Evolutionary conservation across 208 protist genomes (phyloP), one percentile per base, ranked within the genome.

Genomic region (Trypanosoma avium): DNA sequence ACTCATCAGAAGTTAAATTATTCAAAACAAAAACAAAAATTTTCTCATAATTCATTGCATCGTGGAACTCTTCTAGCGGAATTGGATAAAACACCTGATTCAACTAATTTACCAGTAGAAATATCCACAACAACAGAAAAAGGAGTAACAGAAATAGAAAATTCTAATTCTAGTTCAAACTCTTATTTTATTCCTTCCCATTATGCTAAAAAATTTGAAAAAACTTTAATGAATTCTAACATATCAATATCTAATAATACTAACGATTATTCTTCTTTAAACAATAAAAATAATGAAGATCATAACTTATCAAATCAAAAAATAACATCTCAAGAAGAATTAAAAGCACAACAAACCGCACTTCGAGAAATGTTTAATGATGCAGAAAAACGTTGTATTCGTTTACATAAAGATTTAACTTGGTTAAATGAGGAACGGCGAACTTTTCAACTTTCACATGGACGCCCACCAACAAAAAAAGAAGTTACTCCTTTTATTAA

Each of bases 401-500:
- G 67, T 12, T 57, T 93, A 1, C 29, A 52, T 4, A 93, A 93
- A 46, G 87, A 93, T 47, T 22, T 26, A 10, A 30, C 45, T 1
- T 70, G 86, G 29, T 80, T 89, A 53, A 38, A 38, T 17, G 73
- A 69, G 24, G 87, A 93, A 52, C 73, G 73, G 22, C 54, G 54
- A 33, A 83, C 75, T 13, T 90, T 87, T 59, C 74, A 61, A 1
- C 67, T 75, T 12, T 77, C 83, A 6, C 87, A 90, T 59, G 54
- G 54, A 42, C 80, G 76, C 38, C 7, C 35, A 0, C 81, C 77
- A 22, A 70, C 71, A 7, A 29, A 38, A 19, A 56, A 67, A 27
- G 86, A 90, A 43, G 81, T 93, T 19, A 72, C 58, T 30, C 81
- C 61, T 33, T 72, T 66, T 75, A 75, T 84, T 13, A 72, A 81